Evolutionary conservation across 768 basidiomycete genomes (phyloP), one percentile per base, ranked within the genome.

Genomic region (Collybiopsis confluens): DNA sequence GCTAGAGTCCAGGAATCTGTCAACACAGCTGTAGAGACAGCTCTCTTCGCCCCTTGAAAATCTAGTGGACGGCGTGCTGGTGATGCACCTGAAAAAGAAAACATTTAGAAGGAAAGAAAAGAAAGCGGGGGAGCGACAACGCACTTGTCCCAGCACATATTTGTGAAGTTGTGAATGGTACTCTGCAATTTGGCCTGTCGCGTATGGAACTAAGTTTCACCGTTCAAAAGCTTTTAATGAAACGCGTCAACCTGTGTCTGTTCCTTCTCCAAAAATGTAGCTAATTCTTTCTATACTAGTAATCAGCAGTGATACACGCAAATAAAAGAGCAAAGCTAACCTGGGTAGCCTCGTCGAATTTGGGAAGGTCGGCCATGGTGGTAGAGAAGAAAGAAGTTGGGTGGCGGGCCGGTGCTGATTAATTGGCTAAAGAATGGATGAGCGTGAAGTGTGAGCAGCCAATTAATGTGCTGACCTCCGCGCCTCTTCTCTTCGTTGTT

Each of bases 131-230:
- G 48, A 55, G 43, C 30, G 18, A 52, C n/a, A 47, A 75, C 82
- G 66, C 63, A 94, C 92, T 95, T 92, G 75, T 93, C 89, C 91
- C 92, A 95, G 68, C 92, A 94, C 71, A 85, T 83, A 62, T 80
- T 79, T 16, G 93, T 94, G 59, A 94, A 78, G 46, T 75, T 80
- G 57, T 92, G 92, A 40, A 94, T 84, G 26, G 80, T 73, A 23
- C 80, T 72, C 61, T 92, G 81, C 46, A 91, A 61, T 57, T 71
- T 74, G 18, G 77, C 77, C 73, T 77, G 52, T 49, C 15, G 40
- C 58, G 55, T 54, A 58, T 49, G 57, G 20, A 28, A 20, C 41
- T 21, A 21, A 43, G 20, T 16, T 30, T 10, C 30, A 27, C 36
- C 52, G 23, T 41, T 36, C 8, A 40, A 27, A 28, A n/a, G 21